Evolutionary conservation across 345 rosid genomes (phyloP), one percentile per base, ranked within the genome.

Genomic region (Acer campestre): DNA sequence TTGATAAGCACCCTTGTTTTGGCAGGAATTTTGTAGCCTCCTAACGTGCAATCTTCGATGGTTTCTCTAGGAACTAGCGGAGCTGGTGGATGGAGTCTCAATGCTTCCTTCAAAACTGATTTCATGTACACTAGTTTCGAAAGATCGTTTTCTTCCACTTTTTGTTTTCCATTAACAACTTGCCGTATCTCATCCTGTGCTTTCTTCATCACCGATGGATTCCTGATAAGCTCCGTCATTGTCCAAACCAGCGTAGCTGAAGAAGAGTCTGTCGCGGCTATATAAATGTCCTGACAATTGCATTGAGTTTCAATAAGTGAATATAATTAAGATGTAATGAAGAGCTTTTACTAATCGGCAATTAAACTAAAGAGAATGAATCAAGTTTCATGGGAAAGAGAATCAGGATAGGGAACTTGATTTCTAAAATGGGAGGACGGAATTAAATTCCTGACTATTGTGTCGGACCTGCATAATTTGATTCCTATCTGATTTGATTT

Each of bases 1-100:
- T 88, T 77, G 0, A 85, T 29, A 2, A 82, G 29, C 2, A 84
- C 86, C 55, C 84, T 82, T 14, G 84, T 88, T 63, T 77, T 84
- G 5, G 83, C 71, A 0, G 88, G 83, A 72, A 89, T 83, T 25
- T 67, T 71, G 67, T 84, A 86, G 16, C 77, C 87, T 64, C 59
- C 51, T 0, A 89, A 25, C 16, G 10, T 14, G 69, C 81, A 76
- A 22, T 76, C 81, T 64, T 86, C 67, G 0, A 18, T 79, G 0
- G 88, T 83, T 55, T 78, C 87, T 80, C 88, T 49, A 4, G 89
- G 92, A 22, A 89, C 49, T 1, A 82, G 44, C 20, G 84, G 88
- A 0, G 67, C 71, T 0, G 89, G 85, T 10, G 88, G 86, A 49
- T 89, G 88, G 11, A 85, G 77, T 63, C 89, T 76, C 0, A 85